Evolutionary conservation across 208 protist species (phyloP).

Genomic region (Vickermania spadyakhi): DNA sequence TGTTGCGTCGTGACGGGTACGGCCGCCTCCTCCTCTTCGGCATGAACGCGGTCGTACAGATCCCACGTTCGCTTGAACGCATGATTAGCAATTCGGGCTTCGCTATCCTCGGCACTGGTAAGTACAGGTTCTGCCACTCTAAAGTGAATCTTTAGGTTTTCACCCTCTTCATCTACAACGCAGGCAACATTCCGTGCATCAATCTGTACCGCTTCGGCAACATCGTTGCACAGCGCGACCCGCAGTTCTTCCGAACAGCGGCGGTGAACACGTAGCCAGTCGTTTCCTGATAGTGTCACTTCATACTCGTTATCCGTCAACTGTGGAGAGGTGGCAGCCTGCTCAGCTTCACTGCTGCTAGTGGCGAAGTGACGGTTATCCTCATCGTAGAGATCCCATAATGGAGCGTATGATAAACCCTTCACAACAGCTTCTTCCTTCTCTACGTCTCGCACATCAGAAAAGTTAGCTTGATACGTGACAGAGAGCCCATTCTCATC

Average conservation of each 20-base stretch:
- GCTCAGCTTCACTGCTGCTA: too few relatives aligned
- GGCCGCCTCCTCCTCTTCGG: background rate
- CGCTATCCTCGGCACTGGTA: background rate
- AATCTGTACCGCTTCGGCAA: background rate
- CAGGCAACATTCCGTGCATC: background rate
- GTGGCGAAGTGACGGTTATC: too few relatives aligned
- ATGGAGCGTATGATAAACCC: too few relatives aligned
- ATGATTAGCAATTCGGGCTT: background rate
- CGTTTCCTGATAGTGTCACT: background rate
- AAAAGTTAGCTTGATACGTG: too few relatives aligned
- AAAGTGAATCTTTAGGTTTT: background rate
- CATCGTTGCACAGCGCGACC: background rate
- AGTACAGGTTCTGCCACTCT: background rate
- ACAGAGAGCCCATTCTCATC: too few relatives aligned
- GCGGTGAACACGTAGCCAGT: background rate
- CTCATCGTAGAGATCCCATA: too few relatives aligned
- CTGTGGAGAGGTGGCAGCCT: too few relatives aligned
- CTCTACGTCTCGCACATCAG: too few relatives aligned
- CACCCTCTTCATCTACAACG: background rate
- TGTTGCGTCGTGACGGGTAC: background rate
- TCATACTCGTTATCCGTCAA: background rate
- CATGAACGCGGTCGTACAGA: background rate
- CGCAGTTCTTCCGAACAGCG: background rate
- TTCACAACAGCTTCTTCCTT: too few relatives aligned
- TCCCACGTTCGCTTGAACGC: background rate